These are phyloP conservation scores for Durio zibethinus DNA, from an alignment of 345 rosid genomes.

Conservation along the genomic window DNA sequence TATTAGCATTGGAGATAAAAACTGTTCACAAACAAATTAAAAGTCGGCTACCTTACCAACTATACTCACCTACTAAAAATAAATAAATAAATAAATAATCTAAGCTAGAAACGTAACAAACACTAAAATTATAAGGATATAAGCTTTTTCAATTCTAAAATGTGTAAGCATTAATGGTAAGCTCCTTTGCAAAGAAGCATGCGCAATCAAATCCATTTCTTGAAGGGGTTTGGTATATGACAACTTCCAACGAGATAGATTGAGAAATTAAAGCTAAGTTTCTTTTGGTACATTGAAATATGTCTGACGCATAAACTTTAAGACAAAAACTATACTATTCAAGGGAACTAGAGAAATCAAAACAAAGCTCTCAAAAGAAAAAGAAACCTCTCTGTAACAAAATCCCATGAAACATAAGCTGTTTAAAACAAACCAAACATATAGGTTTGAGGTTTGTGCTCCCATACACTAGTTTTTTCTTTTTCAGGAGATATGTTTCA, in stretches of 20 bases:
- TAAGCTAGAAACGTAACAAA: neutral
- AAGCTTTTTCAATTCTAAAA: neutral
- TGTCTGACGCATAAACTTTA: neutral
- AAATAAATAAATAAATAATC: neutral
- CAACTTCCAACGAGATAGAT: neutral
- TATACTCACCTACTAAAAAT: too few relatives aligned
- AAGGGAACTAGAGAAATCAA: neutral
- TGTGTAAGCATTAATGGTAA: neutral
- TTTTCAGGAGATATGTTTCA: neutral
- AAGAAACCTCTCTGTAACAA: neutral
- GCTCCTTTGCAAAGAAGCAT: neutral
- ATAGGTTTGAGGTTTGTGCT: neutral
- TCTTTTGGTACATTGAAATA: neutral
- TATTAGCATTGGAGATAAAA: neutral
- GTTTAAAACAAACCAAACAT: neutral
- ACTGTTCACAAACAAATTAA: neutral
- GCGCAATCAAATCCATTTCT: neutral
- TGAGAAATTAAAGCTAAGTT: neutral
- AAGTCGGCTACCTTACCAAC: conserved; percentile 11
- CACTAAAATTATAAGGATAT: neutral
- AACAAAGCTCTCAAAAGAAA: neutral
- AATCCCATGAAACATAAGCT: neutral
- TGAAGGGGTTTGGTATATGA: neutral
- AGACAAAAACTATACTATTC: neutral
- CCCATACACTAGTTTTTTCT: neutral